Evolutionary conservation across 768 basidiomycete species (phyloP).

Genomic region (Suillus spraguei): DNA sequence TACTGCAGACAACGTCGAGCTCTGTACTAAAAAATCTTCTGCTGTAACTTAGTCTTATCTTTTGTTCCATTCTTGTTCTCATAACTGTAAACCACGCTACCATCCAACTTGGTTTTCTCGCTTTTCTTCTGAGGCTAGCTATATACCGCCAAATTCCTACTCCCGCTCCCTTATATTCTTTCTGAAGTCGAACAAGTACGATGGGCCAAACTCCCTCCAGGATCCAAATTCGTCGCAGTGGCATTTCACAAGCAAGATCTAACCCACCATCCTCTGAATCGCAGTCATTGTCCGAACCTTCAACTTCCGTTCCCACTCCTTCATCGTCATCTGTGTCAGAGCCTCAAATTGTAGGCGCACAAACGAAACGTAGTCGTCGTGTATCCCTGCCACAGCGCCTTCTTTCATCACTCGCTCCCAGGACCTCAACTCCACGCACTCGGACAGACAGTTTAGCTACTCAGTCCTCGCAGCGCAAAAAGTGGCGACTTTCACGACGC

Average conservation of each 20-base stretch:
- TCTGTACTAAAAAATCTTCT: slow-evolving; percentile 6
- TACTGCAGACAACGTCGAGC: slow-evolving; percentile 1
- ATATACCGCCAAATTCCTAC: slow-evolving; percentile 4
- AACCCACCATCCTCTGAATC: slow-evolving; percentile 14
- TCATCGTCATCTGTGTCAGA: slow-evolving; percentile 1
- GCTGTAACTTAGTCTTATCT: slow-evolving; percentile 4
- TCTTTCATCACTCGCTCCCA: slow-evolving; percentile 30
- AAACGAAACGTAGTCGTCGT: slow-evolving; percentile 16
- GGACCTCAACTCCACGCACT: slow-evolving; percentile 14
- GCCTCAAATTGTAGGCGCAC: not conserved
- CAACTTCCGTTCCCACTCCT: slow-evolving; percentile 3
- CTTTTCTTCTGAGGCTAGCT: slow-evolving; percentile 6
- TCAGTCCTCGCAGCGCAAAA: slow-evolving; percentile 21
- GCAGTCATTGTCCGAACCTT: slow-evolving; percentile 11
- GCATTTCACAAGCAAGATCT: slow-evolving; percentile 13
- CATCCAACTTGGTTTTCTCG: slow-evolving; percentile 13
- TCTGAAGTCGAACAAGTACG: slow-evolving; percentile 9
- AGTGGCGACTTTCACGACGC: slow-evolving; percentile 33
- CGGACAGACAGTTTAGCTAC: slow-evolving; percentile 13
- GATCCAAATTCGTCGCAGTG: slow-evolving; percentile 14
- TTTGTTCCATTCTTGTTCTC: slow-evolving; percentile 7
- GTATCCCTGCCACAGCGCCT: slow-evolving; percentile 38
- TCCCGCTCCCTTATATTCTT: slow-evolving; percentile 1
- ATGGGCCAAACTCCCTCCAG: slow-evolving; percentile 38
- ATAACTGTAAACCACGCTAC: slow-evolving; percentile 6